These are phyloP conservation scores for Microthlaspi erraticum DNA, from an alignment of 345 rosid species.

Conservation along the genomic window DNA sequence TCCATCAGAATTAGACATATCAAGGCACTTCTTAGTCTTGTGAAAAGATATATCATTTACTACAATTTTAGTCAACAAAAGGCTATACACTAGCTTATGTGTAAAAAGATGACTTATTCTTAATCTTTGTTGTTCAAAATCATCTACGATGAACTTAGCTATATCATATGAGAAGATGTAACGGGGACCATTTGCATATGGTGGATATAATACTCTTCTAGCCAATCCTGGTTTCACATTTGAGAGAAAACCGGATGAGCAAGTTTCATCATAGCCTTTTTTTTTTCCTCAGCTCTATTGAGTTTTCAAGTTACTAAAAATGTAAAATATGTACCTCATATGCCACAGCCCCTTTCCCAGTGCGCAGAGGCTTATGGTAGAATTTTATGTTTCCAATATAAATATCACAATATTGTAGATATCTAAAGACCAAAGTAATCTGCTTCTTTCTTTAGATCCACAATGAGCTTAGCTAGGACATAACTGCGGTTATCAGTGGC, in stretches of 20 bases:
- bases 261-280: neutral
- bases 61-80: neutral
- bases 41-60: neutral
- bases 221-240: conserved; percentile 77
- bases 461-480: too few relatives aligned
- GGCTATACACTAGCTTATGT: too few relatives aligned
- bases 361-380: conserved; percentile 84
- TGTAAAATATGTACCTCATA: conserved; percentile 66
- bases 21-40: conserved; percentile 10
- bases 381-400: conserved; percentile 92
- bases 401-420: conserved; percentile 12
- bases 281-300: neutral
- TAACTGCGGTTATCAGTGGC: too few relatives aligned
- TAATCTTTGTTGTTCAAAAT: conserved; percentile 76
- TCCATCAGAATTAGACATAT: neutral
- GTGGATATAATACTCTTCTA: conserved; percentile 96
- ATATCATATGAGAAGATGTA: conserved; percentile 83
- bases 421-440: too few relatives aligned
- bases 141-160: conserved; percentile 68
- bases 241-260: neutral
- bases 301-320: neutral
- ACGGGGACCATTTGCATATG: conserved; percentile 97
- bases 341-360: conserved; percentile 97
- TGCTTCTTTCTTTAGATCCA: too few relatives aligned
- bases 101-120: conserved; percentile 55